phyloP scores from a whole-genome alignment of 495 filamentous ascomycete species.

The Amorphotheca resinae region DNA sequence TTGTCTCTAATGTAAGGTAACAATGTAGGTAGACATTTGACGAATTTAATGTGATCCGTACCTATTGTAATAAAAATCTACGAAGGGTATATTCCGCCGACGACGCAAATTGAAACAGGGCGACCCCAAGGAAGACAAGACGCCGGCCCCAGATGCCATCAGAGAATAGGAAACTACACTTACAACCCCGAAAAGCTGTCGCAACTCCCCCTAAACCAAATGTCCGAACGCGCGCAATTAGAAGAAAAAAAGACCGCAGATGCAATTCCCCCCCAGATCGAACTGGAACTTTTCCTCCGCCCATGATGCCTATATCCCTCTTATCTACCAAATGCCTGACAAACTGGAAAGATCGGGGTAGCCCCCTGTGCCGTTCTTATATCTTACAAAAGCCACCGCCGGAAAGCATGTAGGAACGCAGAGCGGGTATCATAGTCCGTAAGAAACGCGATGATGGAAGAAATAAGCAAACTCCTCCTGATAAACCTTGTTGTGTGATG shows the following conservation, averaged over 20 bases:
- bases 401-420: conserved; percentile 7
- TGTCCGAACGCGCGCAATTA: no score
- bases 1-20: no score
- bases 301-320: conserved; percentile 11
- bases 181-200: conserved; percentile 5
- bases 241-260: no score
- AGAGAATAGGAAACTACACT: conserved; percentile 13
- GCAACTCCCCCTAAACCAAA: neutral
- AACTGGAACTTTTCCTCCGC: conserved; percentile 2
- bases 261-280: no score
- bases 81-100: no score
- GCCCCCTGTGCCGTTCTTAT: neutral
- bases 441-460: conserved; percentile 14
- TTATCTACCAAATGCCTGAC: conserved; percentile 4
- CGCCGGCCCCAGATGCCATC: conserved; percentile 6
- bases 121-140: conserved; percentile 6
- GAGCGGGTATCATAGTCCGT: conserved; percentile 14
- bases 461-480: conserved; percentile 4
- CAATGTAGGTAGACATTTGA: no score
- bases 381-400: conserved; percentile 9
- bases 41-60: no score
- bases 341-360: conserved; percentile 1
- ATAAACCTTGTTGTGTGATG: neutral
- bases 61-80: no score
- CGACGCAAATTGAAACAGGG: no score